A percentile compares a stretch with the other conserved stretches of the same genome.
Conservation (phyloP, 2,329 filamentous ascomycete genomes). For the Paramyrothecium sp. region DNA sequence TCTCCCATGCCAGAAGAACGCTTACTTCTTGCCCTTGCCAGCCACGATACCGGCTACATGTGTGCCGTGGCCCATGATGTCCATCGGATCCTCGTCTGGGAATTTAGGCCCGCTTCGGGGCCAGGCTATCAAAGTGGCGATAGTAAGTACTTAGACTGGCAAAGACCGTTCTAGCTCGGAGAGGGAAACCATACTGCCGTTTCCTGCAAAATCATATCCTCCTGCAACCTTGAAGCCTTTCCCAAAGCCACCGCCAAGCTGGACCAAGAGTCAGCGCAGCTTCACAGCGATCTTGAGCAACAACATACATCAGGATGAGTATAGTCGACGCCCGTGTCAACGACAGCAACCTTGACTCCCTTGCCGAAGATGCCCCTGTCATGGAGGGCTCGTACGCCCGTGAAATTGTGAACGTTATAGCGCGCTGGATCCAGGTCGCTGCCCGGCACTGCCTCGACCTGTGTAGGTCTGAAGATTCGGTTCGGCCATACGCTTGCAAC, state of each 20-base stretch:
- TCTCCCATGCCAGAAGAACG: neutral
- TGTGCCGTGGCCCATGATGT: conserved; percentile 23
- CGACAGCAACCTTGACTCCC: conserved; percentile 13
- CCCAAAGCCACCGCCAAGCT: conserved; percentile 22
- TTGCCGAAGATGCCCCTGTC: conserved; percentile 11
- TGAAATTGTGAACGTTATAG: conserved; percentile 8
- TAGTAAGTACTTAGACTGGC: neutral
- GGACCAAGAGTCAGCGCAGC: neutral
- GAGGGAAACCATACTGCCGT: conserved; percentile 5
- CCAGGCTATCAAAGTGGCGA: neutral
- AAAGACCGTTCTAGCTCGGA: neutral
- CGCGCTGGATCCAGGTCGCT: no score
- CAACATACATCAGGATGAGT: conserved; percentile 12
- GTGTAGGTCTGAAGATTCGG: no score
- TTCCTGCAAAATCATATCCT: conserved; percentile 20
- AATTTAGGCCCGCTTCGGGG: conserved; percentile 1
- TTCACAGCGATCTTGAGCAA: neutral
- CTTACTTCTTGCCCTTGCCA: conserved; percentile 10
- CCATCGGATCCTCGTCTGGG: conserved; percentile 23
- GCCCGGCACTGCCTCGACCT: no score
- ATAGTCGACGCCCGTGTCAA: conserved; percentile 16
- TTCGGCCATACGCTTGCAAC: no score
- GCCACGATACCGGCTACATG: conserved; percentile 29
- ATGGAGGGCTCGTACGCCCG: conserved; percentile 14
- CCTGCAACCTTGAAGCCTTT: conserved; percentile 19